These are phyloP conservation scores for Saccharomycopsis malanga DNA, from an alignment of 805 yeast genomes.

Conservation along the genomic window DNA sequence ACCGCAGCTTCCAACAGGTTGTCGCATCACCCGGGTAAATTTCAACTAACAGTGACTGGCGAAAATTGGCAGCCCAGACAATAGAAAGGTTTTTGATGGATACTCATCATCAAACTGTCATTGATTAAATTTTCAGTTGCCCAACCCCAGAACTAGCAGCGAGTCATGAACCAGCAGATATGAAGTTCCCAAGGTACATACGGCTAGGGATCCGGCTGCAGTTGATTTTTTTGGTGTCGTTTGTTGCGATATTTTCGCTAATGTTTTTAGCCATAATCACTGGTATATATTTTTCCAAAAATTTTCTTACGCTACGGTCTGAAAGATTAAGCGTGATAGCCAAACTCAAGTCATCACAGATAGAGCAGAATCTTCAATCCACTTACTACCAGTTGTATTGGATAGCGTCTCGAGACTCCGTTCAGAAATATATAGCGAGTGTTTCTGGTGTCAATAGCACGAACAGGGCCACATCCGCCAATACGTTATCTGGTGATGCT, in stretches of 20 bases:
- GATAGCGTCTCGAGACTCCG: constrained; percentile 51
- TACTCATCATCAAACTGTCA: not conserved
- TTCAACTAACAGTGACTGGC: no score
- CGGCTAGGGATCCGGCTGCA: constrained; percentile 65
- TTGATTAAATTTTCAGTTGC: not conserved
- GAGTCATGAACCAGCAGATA: constrained; percentile 1
- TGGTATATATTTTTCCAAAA: constrained; percentile 64
- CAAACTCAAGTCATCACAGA: constrained; percentile 72
- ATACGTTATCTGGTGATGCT: constrained; percentile 40
- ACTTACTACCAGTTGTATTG: constrained; percentile 63
- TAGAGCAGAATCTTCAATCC: constrained; percentile 57
- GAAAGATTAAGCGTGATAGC: constrained; percentile 74
- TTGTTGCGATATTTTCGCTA: constrained; percentile 63
- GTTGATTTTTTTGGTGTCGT: constrained; percentile 60
- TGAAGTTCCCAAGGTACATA: constrained; percentile 14
- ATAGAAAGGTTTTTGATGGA: no score
- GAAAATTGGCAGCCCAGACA: not conserved
- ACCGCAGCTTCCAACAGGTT: no score
- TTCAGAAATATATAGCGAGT: constrained; percentile 38
- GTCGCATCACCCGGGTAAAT: no score
- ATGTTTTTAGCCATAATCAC: constrained; percentile 68
- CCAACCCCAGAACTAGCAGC: not conserved
- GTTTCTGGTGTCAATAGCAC: constrained; percentile 4
- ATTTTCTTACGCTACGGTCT: constrained; percentile 53
- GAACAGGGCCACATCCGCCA: constrained; percentile 62